Base-by-base conservation (phyloP, 768 basidiomycete species). In the Hysterangium stoloniferum region DNA sequence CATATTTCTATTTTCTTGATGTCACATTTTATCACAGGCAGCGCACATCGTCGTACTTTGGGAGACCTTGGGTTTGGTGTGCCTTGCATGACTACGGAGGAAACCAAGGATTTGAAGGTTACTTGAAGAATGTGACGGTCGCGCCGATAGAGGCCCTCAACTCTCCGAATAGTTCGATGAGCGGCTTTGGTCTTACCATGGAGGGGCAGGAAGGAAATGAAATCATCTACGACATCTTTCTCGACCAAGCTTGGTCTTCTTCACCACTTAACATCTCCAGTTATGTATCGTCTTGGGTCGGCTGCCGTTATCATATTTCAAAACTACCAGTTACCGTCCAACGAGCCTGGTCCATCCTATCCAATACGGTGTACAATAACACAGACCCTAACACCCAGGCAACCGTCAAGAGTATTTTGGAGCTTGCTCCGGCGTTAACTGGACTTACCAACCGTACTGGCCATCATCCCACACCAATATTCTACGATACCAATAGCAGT, bases 141-240 rank as follows among this genome's bases (percentile, higher is more conserved):
- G 63, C 58, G 2, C 68, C 69, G 3, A 19, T 71, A 31, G 47
- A 52, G 3, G 69, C 70, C 3, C 58, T 71, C 35, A 45, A 58
- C 4, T 44, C 58, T 1, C 55, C 62, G 31, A 65, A 59, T 20
- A 58, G 60, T 48, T 62, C 67, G 12, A 69, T 71, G 68, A 61
- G 62, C 22, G 70, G 70, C 3, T 59, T 71, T 45, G 70, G 70
- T 1, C 54, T 71, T 52, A 67, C 68, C 1, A 67, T 65, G 43
- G 68, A 71, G 41, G 68, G 70, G 4, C 61, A 68, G 43, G 70
- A 71, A 48, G 70, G 70, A n/a, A 71, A 71, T 53, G 70, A 71
- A 61, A 65, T 71, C 33, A 59, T 70, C n/a, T 71, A 71, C 41
- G 67, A 70, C 44, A 54, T 71, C 22, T 59, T 71, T 3, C 62